Evolutionary conservation across 2,329 filamentous ascomycete species (phyloP).

Genomic region (Zalaria sp.): DNA sequence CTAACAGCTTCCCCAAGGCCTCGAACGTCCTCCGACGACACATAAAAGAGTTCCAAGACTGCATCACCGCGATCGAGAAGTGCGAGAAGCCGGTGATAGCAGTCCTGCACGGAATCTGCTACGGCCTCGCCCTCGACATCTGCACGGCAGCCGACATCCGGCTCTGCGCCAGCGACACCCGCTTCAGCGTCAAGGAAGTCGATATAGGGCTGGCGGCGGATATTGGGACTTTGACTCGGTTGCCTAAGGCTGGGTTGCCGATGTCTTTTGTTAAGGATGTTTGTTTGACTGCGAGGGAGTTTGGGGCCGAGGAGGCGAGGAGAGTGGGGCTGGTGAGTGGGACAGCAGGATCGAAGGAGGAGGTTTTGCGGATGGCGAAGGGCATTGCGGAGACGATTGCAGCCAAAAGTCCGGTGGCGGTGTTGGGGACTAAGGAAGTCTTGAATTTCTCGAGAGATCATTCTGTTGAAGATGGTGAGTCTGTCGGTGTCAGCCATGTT

Average conservation of each 20-base stretch:
- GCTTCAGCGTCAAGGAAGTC: conserved; percentile 65
- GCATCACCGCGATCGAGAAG: conserved; percentile 60
- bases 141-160: conserved; percentile 56
- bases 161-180: conserved; percentile 40
- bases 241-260: conserved; percentile 60
- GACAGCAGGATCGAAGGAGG: no score
- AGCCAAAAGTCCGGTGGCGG: conserved; percentile 73
- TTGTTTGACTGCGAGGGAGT: conserved; percentile 55
- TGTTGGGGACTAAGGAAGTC: conserved; percentile 76
- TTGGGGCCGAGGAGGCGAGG: conserved; percentile 53
- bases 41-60: conserved; percentile 68
- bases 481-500: not conserved
- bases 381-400: conserved; percentile 50
- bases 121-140: conserved; percentile 63
- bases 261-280: conserved; percentile 71
- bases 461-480: conserved; percentile 58
- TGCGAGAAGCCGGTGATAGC: conserved; percentile 89
- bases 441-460: conserved; percentile 72
- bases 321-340: conserved; percentile 49
- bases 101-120: conserved; percentile 63
- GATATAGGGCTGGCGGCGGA: conserved; percentile 72
- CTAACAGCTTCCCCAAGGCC: not conserved
- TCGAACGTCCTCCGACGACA: conserved; percentile 43
- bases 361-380: no score
- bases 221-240: conserved; percentile 58